phyloP scores from a whole-genome alignment of 805 yeast genomes.

The Cyberlindnera maclurae region DNA sequence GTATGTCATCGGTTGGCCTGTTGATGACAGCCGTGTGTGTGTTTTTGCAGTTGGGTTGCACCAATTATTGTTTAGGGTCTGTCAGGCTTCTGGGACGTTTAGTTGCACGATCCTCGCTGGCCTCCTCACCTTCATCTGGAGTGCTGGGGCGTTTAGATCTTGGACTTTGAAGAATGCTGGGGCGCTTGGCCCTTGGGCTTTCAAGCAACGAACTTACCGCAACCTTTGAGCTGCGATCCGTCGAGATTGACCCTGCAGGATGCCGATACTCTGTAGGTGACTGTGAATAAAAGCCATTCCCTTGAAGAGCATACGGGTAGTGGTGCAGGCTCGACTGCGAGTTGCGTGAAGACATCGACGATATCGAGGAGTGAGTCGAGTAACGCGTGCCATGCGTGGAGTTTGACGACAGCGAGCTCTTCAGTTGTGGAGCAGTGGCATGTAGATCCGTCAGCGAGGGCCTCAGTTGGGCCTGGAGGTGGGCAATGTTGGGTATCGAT shows the following conservation, averaged over 20 bases:
- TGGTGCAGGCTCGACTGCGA: slow-evolving; percentile 7
- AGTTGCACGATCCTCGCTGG: no score
- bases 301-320: neutral
- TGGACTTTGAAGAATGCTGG: slow-evolving; percentile 11
- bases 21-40: no score
- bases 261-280: no score
- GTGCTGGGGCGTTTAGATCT: neutral
- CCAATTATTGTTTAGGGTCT: no score
- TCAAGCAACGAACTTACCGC: slow-evolving; percentile 20
- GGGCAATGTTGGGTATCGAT: slow-evolving; percentile 14
- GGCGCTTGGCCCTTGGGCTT: slow-evolving; percentile 6
- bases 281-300: no score
- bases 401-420: slow-evolving; percentile 16
- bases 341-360: slow-evolving; percentile 20
- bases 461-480: slow-evolving; percentile 17
- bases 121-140: no score
- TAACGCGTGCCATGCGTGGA: slow-evolving; percentile 17
- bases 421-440: slow-evolving; percentile 4
- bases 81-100: no score
- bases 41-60: no score
- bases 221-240: slow-evolving; percentile 3
- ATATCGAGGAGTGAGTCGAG: slow-evolving; percentile 21
- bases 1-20: no score
- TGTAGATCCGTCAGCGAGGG: slow-evolving; percentile 21
- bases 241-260: no score